phyloP scores from a whole-genome alignment of 1,139 yeast genomes.

The Geotrichum cucujoidarum region DNA sequence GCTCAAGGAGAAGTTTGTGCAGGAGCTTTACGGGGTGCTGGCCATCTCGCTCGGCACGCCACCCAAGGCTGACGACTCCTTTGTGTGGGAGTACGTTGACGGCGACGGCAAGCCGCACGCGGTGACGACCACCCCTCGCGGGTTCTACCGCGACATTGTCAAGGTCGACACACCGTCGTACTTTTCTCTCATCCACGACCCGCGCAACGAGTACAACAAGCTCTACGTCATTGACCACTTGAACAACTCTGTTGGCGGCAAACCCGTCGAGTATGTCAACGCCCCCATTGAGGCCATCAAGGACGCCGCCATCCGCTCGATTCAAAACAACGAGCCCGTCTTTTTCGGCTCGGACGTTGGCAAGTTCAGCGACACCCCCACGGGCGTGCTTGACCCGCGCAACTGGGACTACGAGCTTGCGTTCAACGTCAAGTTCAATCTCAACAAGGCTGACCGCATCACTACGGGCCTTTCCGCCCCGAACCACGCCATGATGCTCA shows the following conservation, averaged over 20 bases:
- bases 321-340: conserved; percentile 58
- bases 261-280: conserved; percentile 59
- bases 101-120: conserved; percentile 49
- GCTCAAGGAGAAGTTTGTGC: conserved; percentile 48
- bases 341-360: conserved; percentile 71
- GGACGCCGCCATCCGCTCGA: conserved; percentile 52
- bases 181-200: conserved; percentile 60
- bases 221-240: conserved; percentile 60
- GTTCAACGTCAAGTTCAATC: conserved; percentile 47
- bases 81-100: conserved; percentile 59
- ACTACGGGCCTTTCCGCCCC: conserved; percentile 54
- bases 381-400: conserved; percentile 53
- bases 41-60: conserved; percentile 58
- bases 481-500: conserved; percentile 68
- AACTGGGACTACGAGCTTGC: conserved; percentile 55
- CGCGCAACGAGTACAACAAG: conserved; percentile 50
- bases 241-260: conserved; percentile 57
- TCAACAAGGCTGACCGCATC: conserved; percentile 52
- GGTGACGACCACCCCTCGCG: conserved; percentile 48
- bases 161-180: conserved; percentile 45
- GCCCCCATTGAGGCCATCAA: conserved; percentile 48
- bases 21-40: conserved; percentile 50
- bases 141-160: conserved; percentile 47
- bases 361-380: conserved; percentile 45
- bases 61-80: conserved; percentile 51